Conservation (phyloP, 2,329 filamentous ascomycete species). For the Rhynchosporium secalis region DNA sequence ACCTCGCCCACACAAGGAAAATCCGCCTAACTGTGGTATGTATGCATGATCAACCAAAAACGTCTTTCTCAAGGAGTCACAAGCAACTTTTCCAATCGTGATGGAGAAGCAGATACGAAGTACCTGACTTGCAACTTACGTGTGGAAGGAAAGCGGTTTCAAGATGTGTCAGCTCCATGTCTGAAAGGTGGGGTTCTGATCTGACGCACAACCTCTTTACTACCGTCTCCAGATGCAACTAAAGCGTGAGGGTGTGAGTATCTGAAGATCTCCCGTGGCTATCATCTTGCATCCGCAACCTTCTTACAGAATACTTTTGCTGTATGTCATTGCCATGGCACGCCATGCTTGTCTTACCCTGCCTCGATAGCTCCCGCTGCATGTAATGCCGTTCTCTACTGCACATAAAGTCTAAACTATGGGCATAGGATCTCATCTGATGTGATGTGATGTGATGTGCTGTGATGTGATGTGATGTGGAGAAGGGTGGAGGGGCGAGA, state of each 20-base stretch:
- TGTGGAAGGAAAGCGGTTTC: constrained; percentile 4
- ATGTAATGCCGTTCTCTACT: not conserved
- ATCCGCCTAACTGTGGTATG: not conserved
- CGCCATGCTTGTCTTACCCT: constrained; percentile 3
- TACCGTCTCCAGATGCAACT: constrained; percentile 7
- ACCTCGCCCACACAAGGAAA: constrained; percentile 7
- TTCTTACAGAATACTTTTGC: not conserved
- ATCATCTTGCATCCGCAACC: constrained; percentile 11
- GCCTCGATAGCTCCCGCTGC: constrained; percentile 17
- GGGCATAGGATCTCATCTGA: constrained; percentile 6
- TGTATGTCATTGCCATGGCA: no score
- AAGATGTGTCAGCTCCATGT: constrained; percentile 9
- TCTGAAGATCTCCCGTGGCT: constrained; percentile 22
- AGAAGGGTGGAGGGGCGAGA: no score
- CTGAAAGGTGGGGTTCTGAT: constrained; percentile 5
- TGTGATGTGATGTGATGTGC: no score
- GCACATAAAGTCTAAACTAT: no score
- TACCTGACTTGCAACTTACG: not conserved
- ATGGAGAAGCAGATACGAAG: not conserved
- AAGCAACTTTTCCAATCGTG: constrained; percentile 7
- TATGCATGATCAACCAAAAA: constrained; percentile 14
- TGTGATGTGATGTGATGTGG: no score
- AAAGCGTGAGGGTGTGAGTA: constrained; percentile 9
- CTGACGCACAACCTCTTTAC: not conserved
- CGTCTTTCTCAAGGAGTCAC: constrained; percentile 1